These are phyloP conservation scores for Alternaria rosae DNA, from an alignment of 2,329 filamentous ascomycete species.

Conservation along the genomic window DNA sequence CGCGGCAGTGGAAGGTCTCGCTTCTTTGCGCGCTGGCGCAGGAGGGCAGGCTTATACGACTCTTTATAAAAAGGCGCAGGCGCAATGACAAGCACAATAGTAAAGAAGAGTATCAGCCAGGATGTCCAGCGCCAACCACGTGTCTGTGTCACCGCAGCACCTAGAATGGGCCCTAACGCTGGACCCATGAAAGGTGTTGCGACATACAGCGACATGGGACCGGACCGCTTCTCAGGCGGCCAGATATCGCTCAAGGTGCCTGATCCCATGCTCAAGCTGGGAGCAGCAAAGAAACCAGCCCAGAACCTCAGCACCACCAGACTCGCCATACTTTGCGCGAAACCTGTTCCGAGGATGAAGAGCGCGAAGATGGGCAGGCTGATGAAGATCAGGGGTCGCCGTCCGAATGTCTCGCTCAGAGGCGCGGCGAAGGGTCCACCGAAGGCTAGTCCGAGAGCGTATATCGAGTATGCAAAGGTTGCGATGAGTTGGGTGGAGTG, in stretches of 20 bases:
- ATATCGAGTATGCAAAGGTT: constrained; percentile 32
- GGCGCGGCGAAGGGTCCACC: constrained; percentile 77
- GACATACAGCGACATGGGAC: constrained; percentile 41
- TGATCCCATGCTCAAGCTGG: constrained; percentile 49
- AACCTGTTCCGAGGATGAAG: constrained; percentile 53
- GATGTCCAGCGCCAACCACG: constrained; percentile 52
- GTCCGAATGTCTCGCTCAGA: constrained; percentile 74
- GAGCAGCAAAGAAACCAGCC: constrained; percentile 41
- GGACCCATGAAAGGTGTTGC: constrained; percentile 50
- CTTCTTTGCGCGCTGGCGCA: constrained; percentile 45
- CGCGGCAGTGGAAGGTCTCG: constrained; percentile 3
- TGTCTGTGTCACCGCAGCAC: constrained; percentile 48
- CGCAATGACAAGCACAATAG: constrained; percentile 40
- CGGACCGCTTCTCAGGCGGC: constrained; percentile 37
- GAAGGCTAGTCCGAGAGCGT: constrained; percentile 63
- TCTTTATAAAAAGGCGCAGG: constrained; percentile 56
- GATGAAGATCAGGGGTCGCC: constrained; percentile 73
- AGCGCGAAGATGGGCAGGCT: constrained; percentile 69
- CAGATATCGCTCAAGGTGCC: constrained; percentile 51
- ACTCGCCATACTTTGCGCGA: constrained; percentile 70
- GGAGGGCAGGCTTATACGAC: constrained; percentile 60
- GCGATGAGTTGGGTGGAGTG: constrained; percentile 24
- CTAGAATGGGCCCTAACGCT: constrained; percentile 47
- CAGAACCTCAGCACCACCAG: constrained; percentile 71
- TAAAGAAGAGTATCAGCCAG: constrained; percentile 53